Conservation (phyloP, 345 rosid species). For the Dimocarpus longan region DNA sequence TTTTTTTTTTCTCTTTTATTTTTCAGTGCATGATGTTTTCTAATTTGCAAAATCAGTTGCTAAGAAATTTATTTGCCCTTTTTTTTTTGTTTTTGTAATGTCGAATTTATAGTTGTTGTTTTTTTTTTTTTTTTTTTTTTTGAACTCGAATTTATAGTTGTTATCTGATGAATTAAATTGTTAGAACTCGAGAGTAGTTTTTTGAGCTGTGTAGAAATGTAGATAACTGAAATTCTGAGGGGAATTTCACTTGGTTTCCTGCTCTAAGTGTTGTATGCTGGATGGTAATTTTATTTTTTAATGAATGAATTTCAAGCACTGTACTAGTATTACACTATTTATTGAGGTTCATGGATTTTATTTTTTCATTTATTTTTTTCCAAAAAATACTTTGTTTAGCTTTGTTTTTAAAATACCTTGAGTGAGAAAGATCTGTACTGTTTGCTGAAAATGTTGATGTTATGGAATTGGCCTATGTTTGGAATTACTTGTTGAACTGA, state of each 20-base stretch:
- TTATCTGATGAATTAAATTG: background rate
- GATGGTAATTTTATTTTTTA: background rate
- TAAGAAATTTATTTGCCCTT: too few species aligned
- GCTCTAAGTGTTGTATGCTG: background rate
- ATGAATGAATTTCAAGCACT: background rate
- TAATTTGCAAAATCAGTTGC: background rate
- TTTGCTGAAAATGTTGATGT: conserved; percentile 1
- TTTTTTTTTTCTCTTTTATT: background rate
- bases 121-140: background rate
- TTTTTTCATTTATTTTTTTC: background rate
- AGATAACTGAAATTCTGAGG: background rate
- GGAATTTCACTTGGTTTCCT: background rate
- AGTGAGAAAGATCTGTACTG: background rate
- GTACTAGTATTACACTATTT: background rate
- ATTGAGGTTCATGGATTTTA: too few species aligned
- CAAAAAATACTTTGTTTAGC: background rate
- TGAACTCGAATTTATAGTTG: background rate
- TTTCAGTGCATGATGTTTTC: background rate
- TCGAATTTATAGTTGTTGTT: background rate
- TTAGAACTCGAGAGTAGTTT: background rate
- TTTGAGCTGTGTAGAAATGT: conserved; percentile 1
- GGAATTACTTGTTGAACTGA: background rate
- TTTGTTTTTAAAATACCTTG: background rate
- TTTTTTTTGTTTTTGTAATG: background rate
- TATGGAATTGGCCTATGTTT: background rate